These are phyloP conservation scores for Apiospora sp. DNA, from an alignment of 2,329 filamentous ascomycete genomes.

Conservation along the genomic window DNA sequence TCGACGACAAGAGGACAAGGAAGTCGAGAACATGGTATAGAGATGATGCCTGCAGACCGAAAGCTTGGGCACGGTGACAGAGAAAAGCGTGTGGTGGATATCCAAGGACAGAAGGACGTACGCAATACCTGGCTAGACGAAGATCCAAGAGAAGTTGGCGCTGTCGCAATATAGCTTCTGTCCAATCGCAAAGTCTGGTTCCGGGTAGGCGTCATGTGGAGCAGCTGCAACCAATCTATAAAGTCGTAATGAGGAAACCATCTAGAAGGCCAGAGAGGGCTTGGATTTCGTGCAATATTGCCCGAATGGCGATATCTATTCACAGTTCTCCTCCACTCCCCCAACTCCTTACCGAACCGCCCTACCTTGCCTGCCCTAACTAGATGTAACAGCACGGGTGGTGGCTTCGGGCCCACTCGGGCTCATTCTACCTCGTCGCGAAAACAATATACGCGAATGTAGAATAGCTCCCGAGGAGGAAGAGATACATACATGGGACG, in stretches of 20 bases:
- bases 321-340: not conserved
- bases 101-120: not conserved
- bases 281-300: not conserved
- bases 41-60: conserved; percentile 6
- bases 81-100: not conserved
- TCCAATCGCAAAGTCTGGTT: not conserved
- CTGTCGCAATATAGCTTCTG: not conserved
- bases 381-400: not conserved
- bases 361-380: not conserved
- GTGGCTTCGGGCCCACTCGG: conserved; percentile 14
- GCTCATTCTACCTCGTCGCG: conserved; percentile 10
- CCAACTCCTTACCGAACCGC: not conserved
- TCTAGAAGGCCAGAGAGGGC: not conserved
- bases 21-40: not conserved
- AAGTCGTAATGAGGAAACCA: not conserved
- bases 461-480: not conserved
- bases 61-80: not conserved
- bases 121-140: not conserved
- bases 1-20: not conserved
- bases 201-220: not conserved
- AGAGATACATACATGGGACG: not conserved
- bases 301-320: conserved; percentile 1
- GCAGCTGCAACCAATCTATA: conserved; percentile 12
- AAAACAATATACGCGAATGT: not conserved
- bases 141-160: not conserved